Conservation (phyloP, 2,329 filamentous ascomycete species). For the Diplodia sapinea region DNA sequence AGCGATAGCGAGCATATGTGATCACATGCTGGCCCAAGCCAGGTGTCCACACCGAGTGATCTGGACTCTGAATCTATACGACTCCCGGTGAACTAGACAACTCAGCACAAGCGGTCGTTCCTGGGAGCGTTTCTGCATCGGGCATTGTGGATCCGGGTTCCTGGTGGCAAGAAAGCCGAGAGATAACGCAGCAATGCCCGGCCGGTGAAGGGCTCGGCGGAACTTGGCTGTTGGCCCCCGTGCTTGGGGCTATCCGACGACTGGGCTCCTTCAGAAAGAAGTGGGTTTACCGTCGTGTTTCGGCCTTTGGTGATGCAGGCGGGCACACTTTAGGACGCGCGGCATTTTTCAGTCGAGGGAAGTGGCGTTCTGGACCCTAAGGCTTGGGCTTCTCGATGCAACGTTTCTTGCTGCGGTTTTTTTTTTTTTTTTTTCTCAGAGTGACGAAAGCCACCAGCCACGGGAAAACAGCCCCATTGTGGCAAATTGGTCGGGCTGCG, state of each 20-base stretch:
- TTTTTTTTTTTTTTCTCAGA: neutral
- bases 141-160: neutral
- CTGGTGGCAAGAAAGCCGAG: conserved; percentile 8
- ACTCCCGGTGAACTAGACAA: neutral
- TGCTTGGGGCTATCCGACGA: neutral
- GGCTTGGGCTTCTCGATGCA: neutral
- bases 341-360: conserved; percentile 10
- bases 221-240: neutral
- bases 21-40: neutral
- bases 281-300: conserved; percentile 6
- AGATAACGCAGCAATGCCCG: conserved; percentile 8
- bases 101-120: neutral
- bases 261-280: neutral
- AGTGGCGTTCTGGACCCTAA: neutral
- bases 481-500: conserved; percentile 1
- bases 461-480: neutral
- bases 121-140: neutral
- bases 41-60: neutral
- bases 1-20: neutral
- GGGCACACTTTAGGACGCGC: neutral
- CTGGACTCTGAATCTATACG: neutral
- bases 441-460: neutral
- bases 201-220: neutral
- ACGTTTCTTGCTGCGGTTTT: neutral
- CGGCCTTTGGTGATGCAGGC: neutral